These are phyloP conservation scores for Apophysomyces sp. DNA, from an alignment of 371 early-diverging fungal species.

Conservation along the genomic window DNA sequence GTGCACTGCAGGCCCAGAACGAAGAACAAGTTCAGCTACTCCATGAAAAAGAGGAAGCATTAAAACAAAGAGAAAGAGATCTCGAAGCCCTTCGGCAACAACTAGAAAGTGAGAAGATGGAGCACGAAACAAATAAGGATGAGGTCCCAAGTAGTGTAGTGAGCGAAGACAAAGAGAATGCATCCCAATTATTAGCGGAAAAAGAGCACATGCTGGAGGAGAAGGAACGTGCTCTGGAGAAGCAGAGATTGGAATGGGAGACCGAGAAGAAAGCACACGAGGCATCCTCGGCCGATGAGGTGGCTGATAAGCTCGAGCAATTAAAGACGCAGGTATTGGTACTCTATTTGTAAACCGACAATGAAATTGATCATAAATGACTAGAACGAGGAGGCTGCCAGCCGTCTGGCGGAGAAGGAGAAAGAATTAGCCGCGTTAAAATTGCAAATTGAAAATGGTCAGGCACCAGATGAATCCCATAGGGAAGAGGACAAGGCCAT, in stretches of 20 bases:
- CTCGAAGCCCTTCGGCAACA: conserved; percentile 29
- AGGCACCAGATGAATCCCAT: conserved; percentile 10
- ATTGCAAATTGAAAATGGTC: conserved; percentile 16
- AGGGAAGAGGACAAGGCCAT: conserved; percentile 25
- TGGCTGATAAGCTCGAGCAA: conserved; percentile 31
- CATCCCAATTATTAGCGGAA: background rate
- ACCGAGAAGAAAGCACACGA: conserved; percentile 7
- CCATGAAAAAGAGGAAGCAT: conserved; percentile 25
- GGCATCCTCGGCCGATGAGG: conserved; percentile 22
- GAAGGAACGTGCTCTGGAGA: conserved; percentile 25
- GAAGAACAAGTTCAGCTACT: conserved; percentile 13
- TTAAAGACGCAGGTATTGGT: conserved; percentile 36
- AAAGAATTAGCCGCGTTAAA: conserved; percentile 39
- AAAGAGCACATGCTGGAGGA: conserved; percentile 22
- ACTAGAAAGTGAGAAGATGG: conserved; percentile 31
- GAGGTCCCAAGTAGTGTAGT: conserved; percentile 23
- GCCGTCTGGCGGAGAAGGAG: conserved; percentile 35
- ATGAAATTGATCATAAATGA: background rate
- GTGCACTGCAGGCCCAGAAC: conserved; percentile 17
- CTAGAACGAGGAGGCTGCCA: conserved; percentile 43
- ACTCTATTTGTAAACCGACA: no score
- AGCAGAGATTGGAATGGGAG: conserved; percentile 15
- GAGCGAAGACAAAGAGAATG: conserved; percentile 4
- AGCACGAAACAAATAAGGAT: conserved; percentile 3
- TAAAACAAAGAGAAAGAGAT: conserved; percentile 32